These are phyloP conservation scores for Drosera capensis DNA, from an alignment of 148 eudicot genomes.

Conservation along the genomic window DNA sequence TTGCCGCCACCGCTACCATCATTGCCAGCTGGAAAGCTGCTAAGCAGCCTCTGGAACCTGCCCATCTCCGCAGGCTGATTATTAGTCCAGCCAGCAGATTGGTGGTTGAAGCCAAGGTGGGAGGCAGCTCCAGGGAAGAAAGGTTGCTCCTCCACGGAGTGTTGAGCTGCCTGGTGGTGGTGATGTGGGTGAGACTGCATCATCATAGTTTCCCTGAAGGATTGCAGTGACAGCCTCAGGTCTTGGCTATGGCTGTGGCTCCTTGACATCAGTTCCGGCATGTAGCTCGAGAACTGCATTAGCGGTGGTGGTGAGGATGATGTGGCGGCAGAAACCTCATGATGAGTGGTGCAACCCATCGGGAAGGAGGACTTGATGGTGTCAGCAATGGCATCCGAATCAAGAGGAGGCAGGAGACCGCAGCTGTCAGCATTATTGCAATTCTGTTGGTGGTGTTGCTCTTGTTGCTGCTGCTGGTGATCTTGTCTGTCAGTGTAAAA, in stretches of 20 bases:
- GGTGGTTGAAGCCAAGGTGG: conserved; percentile 29
- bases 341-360: conserved; percentile 26
- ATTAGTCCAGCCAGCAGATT: conserved; percentile 39
- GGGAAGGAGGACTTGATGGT: conserved; percentile 80
- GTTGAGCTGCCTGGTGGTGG: conserved; percentile 10
- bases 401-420: conserved; percentile 55
- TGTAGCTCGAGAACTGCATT: conserved; percentile 34
- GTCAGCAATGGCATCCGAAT: conserved; percentile 67
- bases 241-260: conserved; percentile 54
- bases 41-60: conserved; percentile 46
- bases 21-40: conserved; percentile 30
- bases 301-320: neutral
- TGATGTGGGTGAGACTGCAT: conserved; percentile 36
- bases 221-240: conserved; percentile 74
- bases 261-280: conserved; percentile 25
- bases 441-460: conserved; percentile 5
- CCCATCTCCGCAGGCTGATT: conserved; percentile 22
- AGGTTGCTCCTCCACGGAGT: conserved; percentile 16
- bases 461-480: conserved; percentile 4
- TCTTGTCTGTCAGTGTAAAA: conserved; percentile 7
- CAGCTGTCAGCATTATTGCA: conserved; percentile 8
- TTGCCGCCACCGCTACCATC: conserved; percentile 18
- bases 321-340: neutral
- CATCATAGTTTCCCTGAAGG: conserved; percentile 56
- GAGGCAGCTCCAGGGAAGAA: conserved; percentile 25